Percentiles rank a stretch among this genome's conserved stretches.
These are phyloP conservation scores for Starmerella potacharoeniae DNA, from an alignment of 805 yeast species.

Conservation along the genomic window DNA sequence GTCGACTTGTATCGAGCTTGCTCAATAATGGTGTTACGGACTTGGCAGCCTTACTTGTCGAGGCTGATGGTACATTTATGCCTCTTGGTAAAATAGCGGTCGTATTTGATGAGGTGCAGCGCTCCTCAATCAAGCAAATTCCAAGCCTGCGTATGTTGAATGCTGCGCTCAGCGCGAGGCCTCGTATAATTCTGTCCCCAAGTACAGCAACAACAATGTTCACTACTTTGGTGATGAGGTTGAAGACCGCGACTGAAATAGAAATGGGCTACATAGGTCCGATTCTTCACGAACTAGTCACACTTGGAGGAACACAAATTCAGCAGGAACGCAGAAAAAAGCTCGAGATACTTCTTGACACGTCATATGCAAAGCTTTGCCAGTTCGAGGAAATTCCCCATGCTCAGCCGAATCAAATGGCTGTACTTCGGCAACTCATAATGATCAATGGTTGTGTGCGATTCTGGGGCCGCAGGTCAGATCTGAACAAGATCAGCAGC, in stretches of 20 bases:
- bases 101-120: neutral
- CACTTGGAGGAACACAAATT: neutral
- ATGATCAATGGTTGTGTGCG: neutral
- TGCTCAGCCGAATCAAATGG: neutral
- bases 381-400: neutral
- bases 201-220: conserved; percentile 4
- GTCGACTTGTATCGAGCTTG: neutral
- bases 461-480: neutral
- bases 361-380: neutral
- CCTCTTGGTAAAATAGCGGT: neutral
- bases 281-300: conserved; percentile 10
- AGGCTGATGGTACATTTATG: conserved; percentile 10
- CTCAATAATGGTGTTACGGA: neutral
- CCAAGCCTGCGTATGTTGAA: conserved; percentile 5
- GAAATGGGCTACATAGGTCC: conserved; percentile 1
- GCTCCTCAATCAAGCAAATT: neutral
- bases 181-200: conserved; percentile 9
- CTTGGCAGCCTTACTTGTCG: conserved; percentile 3
- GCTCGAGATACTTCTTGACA: neutral
- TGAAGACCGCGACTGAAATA: conserved; percentile 2
- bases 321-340: neutral
- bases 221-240: neutral
- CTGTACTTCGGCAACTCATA: neutral
- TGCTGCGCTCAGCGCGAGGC: conserved; percentile 8
- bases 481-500: neutral